A percentile compares a stretch with the other conserved stretches of the same genome.
Evolutionary conservation across 768 basidiomycete species (phyloP).

Genomic region (Galerina marginata): DNA sequence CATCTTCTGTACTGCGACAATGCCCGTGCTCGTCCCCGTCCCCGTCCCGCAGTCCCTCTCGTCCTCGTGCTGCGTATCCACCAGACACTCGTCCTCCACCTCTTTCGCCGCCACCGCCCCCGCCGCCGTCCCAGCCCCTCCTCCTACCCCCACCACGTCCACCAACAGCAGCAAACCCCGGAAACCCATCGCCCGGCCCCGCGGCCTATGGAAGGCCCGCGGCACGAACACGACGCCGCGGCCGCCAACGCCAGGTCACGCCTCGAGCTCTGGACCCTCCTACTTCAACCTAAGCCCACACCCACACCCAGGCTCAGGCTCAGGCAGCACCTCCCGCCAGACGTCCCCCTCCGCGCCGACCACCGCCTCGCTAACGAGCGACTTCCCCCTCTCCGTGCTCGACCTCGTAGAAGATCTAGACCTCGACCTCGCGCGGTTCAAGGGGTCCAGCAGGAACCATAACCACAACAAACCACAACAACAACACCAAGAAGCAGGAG

Average conservation of each 20-base stretch:
- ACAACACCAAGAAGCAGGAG: no score
- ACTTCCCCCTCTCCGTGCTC: no score
- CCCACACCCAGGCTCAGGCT: constrained; percentile 10
- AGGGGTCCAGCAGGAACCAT: no score
- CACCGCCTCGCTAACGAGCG: no score
- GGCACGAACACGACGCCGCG: constrained; percentile 37
- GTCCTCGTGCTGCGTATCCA: no score
- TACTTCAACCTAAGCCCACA: constrained; percentile 1
- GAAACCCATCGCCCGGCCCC: constrained; percentile 32
- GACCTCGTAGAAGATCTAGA: no score
- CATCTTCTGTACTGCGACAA: not conserved
- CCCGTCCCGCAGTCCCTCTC: not conserved
- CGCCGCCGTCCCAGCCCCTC: constrained; percentile 17
- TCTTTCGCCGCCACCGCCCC: constrained; percentile 18
- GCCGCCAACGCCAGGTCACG: constrained; percentile 16
- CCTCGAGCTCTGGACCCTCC: constrained; percentile 15
- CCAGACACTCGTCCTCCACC: constrained; percentile 10
- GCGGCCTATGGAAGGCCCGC: constrained; percentile 52
- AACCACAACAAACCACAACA: no score
- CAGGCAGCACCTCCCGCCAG: not conserved
- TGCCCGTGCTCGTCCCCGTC: constrained; percentile 14
- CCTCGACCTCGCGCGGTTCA: no score
- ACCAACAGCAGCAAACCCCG: constrained; percentile 4
- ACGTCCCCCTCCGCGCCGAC: constrained; percentile 1
- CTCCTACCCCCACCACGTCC: constrained; percentile 22